A percentile compares a stretch with the other conserved stretches of the same genome.
phyloP scores from a whole-genome alignment of 441 rosid species.

The Daphne laureola region DNA sequence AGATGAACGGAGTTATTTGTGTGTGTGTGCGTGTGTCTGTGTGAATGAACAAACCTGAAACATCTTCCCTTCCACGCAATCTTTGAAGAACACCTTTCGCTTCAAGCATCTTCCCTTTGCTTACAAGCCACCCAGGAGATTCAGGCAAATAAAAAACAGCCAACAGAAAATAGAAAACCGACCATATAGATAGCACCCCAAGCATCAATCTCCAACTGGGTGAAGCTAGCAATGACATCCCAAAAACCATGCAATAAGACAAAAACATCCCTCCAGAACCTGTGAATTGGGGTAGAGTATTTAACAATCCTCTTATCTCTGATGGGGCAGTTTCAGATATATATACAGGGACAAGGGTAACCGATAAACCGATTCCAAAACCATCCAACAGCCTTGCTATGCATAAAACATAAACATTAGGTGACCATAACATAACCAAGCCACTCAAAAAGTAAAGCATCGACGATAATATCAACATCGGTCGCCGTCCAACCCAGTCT shows the following conservation, averaged over 20 bases:
- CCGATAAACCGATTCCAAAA: conserved; percentile 65
- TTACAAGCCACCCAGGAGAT: conserved; percentile 81
- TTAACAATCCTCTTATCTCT: conserved; percentile 58
- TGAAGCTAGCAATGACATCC: conserved; percentile 43
- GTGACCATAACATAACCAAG: conserved; percentile 66
- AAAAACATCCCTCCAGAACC: conserved; percentile 74
- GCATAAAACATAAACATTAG: conserved; percentile 58
- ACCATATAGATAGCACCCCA: conserved; percentile 63
- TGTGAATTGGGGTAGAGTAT: conserved; percentile 67
- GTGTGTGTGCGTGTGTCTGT: too few relatives aligned
- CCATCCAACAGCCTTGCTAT: conserved; percentile 65
- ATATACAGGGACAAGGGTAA: conserved; percentile 66
- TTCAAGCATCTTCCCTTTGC: conserved; percentile 67
- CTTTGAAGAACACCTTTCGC: conserved; percentile 62
- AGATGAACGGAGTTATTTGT: neutral
- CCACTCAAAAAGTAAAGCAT: conserved; percentile 57
- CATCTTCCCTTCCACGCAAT: conserved; percentile 69
- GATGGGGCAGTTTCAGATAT: conserved; percentile 76
- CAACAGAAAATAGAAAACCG: conserved; percentile 40
- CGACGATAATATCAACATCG: conserved; percentile 60
- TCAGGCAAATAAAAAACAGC: conserved; percentile 62
- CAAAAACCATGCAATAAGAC: conserved; percentile 67
- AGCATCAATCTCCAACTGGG: conserved; percentile 76
- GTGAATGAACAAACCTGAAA: conserved; percentile 34
- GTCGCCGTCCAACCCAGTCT: conserved; percentile 72